Percentiles rank a stretch among this genome's conserved stretches.
These are phyloP conservation scores for Seiridium unicorne DNA, from an alignment of 2,329 filamentous ascomycete genomes.

Conservation along the genomic window DNA sequence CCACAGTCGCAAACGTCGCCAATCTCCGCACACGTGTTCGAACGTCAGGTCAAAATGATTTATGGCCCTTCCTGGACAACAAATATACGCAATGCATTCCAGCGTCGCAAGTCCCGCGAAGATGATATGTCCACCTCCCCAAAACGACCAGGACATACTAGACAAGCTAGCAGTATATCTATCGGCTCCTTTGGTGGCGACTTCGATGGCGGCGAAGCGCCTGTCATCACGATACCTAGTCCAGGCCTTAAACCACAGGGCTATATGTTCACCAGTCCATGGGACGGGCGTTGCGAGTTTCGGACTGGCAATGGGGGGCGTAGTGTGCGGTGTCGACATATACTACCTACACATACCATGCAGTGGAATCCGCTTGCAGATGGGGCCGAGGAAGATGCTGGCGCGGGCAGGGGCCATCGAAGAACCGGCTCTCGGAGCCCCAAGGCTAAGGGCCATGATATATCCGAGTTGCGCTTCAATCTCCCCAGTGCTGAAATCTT, in stretches of 20 bases:
- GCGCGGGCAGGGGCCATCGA: slow-evolving; percentile 23
- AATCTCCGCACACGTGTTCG: slow-evolving; percentile 37
- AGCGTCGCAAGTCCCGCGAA: slow-evolving; percentile 30
- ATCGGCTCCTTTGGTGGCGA: slow-evolving; percentile 32
- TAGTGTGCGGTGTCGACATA: slow-evolving; percentile 71
- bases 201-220: slow-evolving; percentile 24
- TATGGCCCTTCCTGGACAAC: slow-evolving; percentile 50
- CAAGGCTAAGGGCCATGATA: slow-evolving; percentile 29
- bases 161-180: slow-evolving; percentile 29
- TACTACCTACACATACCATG: slow-evolving; percentile 47
- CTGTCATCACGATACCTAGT: slow-evolving; percentile 39
- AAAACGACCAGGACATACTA: slow-evolving; percentile 21
- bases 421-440: slow-evolving; percentile 27
- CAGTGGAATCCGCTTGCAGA: slow-evolving; percentile 44
- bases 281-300: slow-evolving; percentile 87
- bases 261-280: slow-evolving; percentile 81
- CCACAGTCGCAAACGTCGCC: slow-evolving; percentile 9
- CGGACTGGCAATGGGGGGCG: slow-evolving; percentile 73
- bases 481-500: slow-evolving; percentile 62
- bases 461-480: slow-evolving; percentile 90
- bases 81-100: slow-evolving; percentile 45
- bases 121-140: slow-evolving; percentile 24
- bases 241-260: slow-evolving; percentile 55
- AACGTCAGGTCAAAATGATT: slow-evolving; percentile 56
- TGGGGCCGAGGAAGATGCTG: slow-evolving; percentile 27